phyloP scores from a whole-genome alignment of 371 early-diverging fungal genomes.

The Rhizopus arrhizus region DNA sequence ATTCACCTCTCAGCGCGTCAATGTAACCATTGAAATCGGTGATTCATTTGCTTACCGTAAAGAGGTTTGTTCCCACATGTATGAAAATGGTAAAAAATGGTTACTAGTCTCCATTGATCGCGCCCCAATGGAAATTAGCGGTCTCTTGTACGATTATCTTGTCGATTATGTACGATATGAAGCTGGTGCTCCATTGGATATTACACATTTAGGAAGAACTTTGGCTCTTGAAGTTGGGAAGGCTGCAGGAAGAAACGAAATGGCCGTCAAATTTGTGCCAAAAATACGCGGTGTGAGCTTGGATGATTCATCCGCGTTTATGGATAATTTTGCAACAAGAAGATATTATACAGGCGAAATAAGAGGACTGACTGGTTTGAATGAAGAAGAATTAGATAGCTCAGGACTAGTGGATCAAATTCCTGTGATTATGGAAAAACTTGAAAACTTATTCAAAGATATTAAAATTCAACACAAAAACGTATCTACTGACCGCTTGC shows the following conservation, averaged over 20 bases:
- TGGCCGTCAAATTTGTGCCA: slow-evolving; percentile 47
- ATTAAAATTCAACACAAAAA: slow-evolving; percentile 41
- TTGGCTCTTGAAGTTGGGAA: slow-evolving; percentile 76
- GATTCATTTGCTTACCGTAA: slow-evolving; percentile 78
- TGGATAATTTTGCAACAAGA: slow-evolving; percentile 61
- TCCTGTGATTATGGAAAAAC: slow-evolving; percentile 39
- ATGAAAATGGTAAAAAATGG: slow-evolving; percentile 72
- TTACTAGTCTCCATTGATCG: slow-evolving; percentile 56
- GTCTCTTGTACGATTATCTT: slow-evolving; percentile 68
- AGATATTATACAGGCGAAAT: slow-evolving; percentile 63
- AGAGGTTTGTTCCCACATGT: slow-evolving; percentile 65
- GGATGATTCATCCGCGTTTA: slow-evolving; percentile 63
- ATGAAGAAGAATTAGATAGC: slow-evolving; percentile 14
- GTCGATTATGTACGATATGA: slow-evolving; percentile 58
- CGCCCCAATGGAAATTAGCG: slow-evolving; percentile 64
- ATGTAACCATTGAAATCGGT: slow-evolving; percentile 73
- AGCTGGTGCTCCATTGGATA: slow-evolving; percentile 47
- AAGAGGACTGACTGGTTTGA: slow-evolving; percentile 43
- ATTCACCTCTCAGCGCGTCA: slow-evolving; percentile 66
- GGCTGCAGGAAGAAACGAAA: slow-evolving; percentile 50
- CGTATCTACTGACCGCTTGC: slow-evolving; percentile 53
- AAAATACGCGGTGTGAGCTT: slow-evolving; percentile 47
- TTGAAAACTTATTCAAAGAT: slow-evolving; percentile 42
- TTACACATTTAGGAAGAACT: slow-evolving; percentile 72
- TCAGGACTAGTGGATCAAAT: slow-evolving; percentile 38